Evolutionary conservation across 306 rosid genomes (phyloP), one percentile per base, ranked within the genome.

Genomic region (Cucurbita pepo): DNA sequence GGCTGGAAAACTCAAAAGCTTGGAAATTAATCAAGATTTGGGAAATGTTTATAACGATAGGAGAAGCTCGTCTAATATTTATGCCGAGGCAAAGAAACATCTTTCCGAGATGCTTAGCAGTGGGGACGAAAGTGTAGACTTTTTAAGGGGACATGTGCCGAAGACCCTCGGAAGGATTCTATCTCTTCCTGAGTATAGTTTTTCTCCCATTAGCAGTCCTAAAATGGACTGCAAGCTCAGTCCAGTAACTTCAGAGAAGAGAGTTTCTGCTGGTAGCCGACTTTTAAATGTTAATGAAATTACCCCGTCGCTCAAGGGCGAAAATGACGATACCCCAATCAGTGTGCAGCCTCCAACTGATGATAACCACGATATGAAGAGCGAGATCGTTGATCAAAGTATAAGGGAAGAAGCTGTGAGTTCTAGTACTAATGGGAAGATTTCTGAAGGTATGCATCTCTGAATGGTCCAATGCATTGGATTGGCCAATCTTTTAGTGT

Each of bases 51-150:
- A 55, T 75, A 72, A 69, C 78, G 75, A 82, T 41, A 84, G 74
- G 75, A 82, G 81, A 77, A 82, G 82, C 81, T 82, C 79, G 56
- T 84, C 96, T 69, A 85, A 82, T 77, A 81, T 89, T 79, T 91
- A 91, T 58, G 51, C 73, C 18, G 96, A 95, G 85, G 97, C 99
- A 64, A 91, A 82, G 88, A 95, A 85, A 78, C 96, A 91, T 84
- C 79, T 91, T 7, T 78, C 76, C 34, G 96, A 91, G 79, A 83
- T 88, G 84, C 70, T 88, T 67, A 80, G 87, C 76, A 80, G 75
- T 65, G 96, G 85, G 77, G 92, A 91, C 10, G 95, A 83, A 55
- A 78, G 73, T 75, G 75, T 64, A 19, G 89, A 88, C 65, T 71
- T 82, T 73, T 80, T 91, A 21, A 82, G 85, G 74, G 87, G 81